Evolutionary conservation across 352 stramenopile genomes (phyloP), one percentile per base, ranked within the genome.

Genomic region (Blastocystis sp.): DNA sequence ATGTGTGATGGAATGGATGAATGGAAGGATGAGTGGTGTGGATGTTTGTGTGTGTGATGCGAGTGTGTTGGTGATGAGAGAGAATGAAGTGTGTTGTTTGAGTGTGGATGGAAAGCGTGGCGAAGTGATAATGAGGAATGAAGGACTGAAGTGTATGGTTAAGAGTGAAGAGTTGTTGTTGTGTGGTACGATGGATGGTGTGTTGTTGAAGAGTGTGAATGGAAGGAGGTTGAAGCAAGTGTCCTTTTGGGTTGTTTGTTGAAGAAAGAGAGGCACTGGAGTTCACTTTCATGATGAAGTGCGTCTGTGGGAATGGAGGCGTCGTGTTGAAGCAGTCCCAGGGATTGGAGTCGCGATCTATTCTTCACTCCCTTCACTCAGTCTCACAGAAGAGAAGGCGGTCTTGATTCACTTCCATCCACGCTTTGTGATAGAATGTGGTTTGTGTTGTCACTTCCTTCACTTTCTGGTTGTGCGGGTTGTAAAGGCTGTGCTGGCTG

Each of bases 381-480:
- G 5, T 17, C 2, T 9, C 19, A 74, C 64, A 74, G 17, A 48
- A 74, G 64, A n/a, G 64, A 74, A 45, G 64, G 64, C 17, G 23
- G 11, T 4, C 7, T 21, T 53, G 23, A 23, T 48, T 45, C 10
- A 0, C 10, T 0, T 74, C 43, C 4, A 45, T 74, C 17, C 9
- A 74, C 40, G 40, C 41, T 74, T 9, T 53, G 21, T 17, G 64
- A 74, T 14, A 74, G 64, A 17, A 74, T 74, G 34, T n/a, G 64
- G 43, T 34, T 34, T 34, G 64, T 45, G 40, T 14, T 56, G 0
- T 56, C 48, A 14, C 5, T 19, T 48, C 17, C 7, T 45, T 74
- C 4, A 74, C 2, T 40, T 40, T 2, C 4, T 53, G 64, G 62
- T 1, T 74, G 34, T 53, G 23, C 4, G 0, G 10, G 34, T 2